phyloP scores from a whole-genome alignment of 2,329 filamentous ascomycete species.

The Colletotrichum melonis region DNA sequence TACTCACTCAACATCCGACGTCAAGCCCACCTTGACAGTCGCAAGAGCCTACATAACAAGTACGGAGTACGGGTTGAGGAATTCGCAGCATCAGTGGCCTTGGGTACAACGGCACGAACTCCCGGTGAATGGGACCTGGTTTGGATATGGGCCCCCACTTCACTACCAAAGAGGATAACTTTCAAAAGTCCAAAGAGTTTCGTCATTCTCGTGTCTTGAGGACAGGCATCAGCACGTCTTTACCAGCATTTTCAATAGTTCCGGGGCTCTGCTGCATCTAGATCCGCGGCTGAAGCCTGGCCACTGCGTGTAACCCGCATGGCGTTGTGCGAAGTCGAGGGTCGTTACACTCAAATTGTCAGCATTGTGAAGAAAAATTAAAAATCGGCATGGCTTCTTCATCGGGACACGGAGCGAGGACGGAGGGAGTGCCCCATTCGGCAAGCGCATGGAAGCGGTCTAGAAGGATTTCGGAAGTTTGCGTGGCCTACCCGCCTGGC shows the following conservation, averaged over 20 bases:
- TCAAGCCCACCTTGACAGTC: slow-evolving; percentile 2
- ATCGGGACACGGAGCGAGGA: neutral
- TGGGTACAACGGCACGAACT: no score
- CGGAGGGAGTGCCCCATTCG: slow-evolving; percentile 20
- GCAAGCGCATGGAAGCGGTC: slow-evolving; percentile 25
- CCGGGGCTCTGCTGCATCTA: neutral
- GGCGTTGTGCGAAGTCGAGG: neutral
- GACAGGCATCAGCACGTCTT: neutral
- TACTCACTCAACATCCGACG: slow-evolving; percentile 9
- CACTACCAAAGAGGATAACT: neutral
- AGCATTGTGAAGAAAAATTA: no score
- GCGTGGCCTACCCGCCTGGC: neutral
- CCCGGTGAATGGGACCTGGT: no score
- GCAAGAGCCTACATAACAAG: slow-evolving; percentile 1
- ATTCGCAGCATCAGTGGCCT: no score
- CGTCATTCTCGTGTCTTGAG: neutral
- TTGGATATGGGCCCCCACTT: neutral
- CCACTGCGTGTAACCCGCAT: neutral
- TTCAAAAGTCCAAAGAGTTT: neutral
- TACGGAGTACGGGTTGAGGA: neutral
- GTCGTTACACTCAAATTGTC: neutral
- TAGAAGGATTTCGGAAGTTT: slow-evolving; percentile 26
- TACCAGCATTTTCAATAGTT: neutral
- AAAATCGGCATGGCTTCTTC: neutral
- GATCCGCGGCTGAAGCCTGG: neutral